Evolutionary conservation across 108 stramenopile species (phyloP).

Genomic region (Tribonema minus): DNA sequence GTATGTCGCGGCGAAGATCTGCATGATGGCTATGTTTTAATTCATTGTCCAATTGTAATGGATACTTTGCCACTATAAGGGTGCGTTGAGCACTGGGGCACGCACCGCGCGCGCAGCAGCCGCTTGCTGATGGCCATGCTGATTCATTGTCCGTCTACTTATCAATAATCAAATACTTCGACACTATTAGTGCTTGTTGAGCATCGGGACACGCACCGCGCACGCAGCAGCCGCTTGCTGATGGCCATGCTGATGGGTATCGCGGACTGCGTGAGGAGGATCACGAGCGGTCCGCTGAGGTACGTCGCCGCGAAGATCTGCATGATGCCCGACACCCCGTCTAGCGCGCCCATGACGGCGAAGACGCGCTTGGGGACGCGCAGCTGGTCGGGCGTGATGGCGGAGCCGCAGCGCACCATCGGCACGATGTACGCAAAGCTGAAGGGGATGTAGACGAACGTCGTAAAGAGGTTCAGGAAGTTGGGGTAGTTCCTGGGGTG

Average conservation of each 20-base stretch:
- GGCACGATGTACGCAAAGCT: conserved; percentile 86
- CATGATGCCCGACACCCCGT: conserved; percentile 78
- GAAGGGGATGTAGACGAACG: conserved; percentile 68
- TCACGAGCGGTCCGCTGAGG: conserved; percentile 68
- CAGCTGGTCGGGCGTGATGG: conserved; percentile 67
- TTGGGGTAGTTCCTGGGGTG: conserved; percentile 94
- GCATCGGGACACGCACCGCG: too few species aligned
- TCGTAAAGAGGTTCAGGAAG: conserved; percentile 73
- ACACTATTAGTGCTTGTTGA: too few species aligned
- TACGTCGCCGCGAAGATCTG: conserved; percentile 79
- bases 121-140: conserved; percentile 72
- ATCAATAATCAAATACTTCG: too few species aligned
- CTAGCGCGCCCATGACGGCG: conserved; percentile 83
- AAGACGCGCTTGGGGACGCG: conserved; percentile 72
- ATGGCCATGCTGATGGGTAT: conserved; percentile 80
- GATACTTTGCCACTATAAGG: too few species aligned
- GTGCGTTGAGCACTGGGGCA: too few species aligned
- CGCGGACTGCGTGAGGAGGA: conserved; percentile 75
- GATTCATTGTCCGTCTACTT: too few species aligned
- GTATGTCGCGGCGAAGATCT: conserved; percentile 77
- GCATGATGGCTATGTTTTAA: conserved; percentile 76
- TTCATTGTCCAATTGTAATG: too few species aligned
- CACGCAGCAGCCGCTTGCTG: conserved; percentile 56
- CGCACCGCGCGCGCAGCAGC: conserved; percentile 52
- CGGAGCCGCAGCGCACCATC: conserved; percentile 31